Conservation (phyloP, 768 basidiomycete genomes). For the Boletus rubropictus region DNA sequence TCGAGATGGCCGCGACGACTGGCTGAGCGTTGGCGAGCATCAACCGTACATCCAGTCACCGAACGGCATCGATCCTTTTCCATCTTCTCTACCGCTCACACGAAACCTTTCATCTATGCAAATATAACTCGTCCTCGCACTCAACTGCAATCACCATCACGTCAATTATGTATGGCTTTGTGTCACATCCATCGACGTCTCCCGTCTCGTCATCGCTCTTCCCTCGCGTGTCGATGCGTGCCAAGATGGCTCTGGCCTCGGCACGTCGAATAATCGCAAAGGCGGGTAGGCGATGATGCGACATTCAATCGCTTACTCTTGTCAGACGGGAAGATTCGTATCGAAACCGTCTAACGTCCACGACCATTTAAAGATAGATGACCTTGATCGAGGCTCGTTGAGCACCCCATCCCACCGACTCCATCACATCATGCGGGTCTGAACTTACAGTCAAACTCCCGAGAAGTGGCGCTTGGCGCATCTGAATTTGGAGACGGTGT, state of each 20-base stretch:
- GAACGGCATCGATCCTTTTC: conserved; percentile 1
- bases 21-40: neutral
- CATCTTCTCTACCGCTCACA: conserved; percentile 14
- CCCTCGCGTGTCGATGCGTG: conserved; percentile 41
- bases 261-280: conserved; percentile 7
- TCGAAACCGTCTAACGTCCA: conserved; percentile 10
- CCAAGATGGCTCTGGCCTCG: conserved; percentile 33
- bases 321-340: conserved; percentile 1
- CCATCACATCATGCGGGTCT: neutral
- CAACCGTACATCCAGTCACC: neutral
- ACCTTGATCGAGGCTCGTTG: neutral
- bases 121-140: neutral
- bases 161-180: conserved; percentile 31
- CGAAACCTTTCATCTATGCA: conserved; percentile 3
- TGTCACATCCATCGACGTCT: conserved; percentile 39
- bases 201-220: conserved; percentile 40
- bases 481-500: neutral
- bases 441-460: neutral
- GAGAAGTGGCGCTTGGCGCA: conserved; percentile 1
- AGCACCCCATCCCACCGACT: neutral
- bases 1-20: neutral
- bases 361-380: conserved; percentile 14
- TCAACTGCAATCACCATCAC: conserved; percentile 13
- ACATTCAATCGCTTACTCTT: neutral
- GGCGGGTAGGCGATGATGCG: neutral